Evolutionary conservation across 2,329 filamentous ascomycete genomes (phyloP), one percentile per base, ranked within the genome.

Genomic region (Aspergillus pseudoterreus): DNA sequence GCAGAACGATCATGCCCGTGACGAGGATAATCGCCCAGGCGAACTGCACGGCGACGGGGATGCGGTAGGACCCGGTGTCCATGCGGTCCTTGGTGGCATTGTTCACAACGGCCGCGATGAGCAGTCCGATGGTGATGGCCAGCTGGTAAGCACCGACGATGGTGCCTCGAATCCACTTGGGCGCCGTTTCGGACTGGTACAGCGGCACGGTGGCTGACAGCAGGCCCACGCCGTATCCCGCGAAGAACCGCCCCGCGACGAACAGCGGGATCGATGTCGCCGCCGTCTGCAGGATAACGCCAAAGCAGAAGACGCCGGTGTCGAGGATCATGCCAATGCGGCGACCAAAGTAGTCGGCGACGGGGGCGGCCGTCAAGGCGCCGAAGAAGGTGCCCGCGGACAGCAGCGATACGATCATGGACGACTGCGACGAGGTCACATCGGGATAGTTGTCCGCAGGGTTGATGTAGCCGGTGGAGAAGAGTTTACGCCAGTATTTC

Each of bases 111-210:
- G 87, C 80, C 27, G 88, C 88, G 47, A 92, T 73, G 61, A 92
- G 75, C 57, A 92, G 75, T 69, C 88, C 89, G 54, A 91, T 78
- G 47, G 87, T 91, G 67, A 91, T 88, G 67, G 84, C 88, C 75
- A 90, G 88, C 68, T 92, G 87, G 74, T 91, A 92, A 8, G 85
- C 86, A 8, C 86, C 82, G 17, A 92, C 88, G 47, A 91, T 81
- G 49, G 86, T 84, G 64, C 88, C 87, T 63, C 88, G 83, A 60
- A 92, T 85, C 72, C 87, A 88, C 68, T 80, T 82, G 44, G 86
- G 85, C 30, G 70, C 67, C 62, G 90, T 88, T 73, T 92, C 88
- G 41, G 86, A 90, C 85, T 92, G 91, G 80, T 92, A 91, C 49
- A 90, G 78, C 62, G 65, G 60, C 33, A 67, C 57, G 57, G 89